Evolutionary conservation across 2,329 filamentous ascomycete genomes (phyloP).

Genomic region (Ceratocystiopsis minuta): DNA sequence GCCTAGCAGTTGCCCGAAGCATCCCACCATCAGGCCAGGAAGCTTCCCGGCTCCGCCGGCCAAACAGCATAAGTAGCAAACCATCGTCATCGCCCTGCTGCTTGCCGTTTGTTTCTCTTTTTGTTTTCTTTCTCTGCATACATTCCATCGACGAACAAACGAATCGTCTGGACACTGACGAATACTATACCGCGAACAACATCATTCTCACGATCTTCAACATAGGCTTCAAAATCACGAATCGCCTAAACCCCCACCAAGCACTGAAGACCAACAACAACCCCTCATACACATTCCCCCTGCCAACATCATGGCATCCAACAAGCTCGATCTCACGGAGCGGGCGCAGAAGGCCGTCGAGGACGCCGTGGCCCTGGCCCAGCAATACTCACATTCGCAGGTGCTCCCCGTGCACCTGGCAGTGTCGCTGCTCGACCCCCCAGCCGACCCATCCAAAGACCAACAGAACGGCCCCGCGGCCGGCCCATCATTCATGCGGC

Average conservation of each 20-base stretch:
- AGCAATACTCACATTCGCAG: conserved; percentile 82
- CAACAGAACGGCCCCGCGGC: conserved; percentile 58
- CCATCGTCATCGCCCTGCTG: too few species aligned
- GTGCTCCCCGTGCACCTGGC: conserved; percentile 81
- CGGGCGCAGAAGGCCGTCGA: conserved; percentile 76
- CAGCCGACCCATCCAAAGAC: conserved; percentile 60
- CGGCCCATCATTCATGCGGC: conserved; percentile 63
- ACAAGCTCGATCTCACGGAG: conserved; percentile 84
- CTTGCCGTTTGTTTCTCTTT: too few species aligned
- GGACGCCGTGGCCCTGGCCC: conserved; percentile 72
- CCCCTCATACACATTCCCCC: conserved; percentile 9
- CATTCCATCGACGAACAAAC: too few species aligned
- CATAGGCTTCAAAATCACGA: not conserved
- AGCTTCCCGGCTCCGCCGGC: too few species aligned
- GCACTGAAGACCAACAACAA: too few species aligned
- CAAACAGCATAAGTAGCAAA: too few species aligned
- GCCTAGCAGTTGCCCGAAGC: not conserved
- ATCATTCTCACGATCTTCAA: not conserved
- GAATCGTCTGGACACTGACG: too few species aligned
- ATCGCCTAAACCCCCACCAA: not conserved
- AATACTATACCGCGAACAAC: too few species aligned
- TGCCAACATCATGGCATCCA: conserved; percentile 41
- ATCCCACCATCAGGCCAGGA: too few species aligned
- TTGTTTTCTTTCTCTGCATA: too few species aligned
- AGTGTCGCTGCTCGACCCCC: conserved; percentile 60